phyloP scores from a whole-genome alignment of 306 rosid genomes.

The Medicago arabica region DNA sequence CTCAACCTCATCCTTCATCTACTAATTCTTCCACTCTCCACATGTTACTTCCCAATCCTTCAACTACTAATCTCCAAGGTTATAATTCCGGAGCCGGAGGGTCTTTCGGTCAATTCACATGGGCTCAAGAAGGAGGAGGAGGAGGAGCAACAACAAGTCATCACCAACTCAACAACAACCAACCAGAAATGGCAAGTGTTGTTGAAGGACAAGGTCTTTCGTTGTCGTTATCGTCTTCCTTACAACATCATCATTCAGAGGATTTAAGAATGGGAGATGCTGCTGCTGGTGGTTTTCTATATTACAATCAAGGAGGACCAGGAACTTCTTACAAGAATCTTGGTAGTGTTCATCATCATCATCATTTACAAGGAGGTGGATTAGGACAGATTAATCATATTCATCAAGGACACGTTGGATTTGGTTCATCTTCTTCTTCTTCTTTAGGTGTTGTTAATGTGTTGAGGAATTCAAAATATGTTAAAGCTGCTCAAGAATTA shows the following conservation, averaged over 20 bases:
- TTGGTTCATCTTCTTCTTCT: slow-evolving; percentile 49
- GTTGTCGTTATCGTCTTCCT: slow-evolving; percentile 61
- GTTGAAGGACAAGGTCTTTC: slow-evolving; percentile 80
- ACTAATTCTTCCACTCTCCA: slow-evolving; percentile 55
- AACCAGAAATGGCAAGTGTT: slow-evolving; percentile 47
- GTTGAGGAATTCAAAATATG: slow-evolving; percentile 75
- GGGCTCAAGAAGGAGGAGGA: slow-evolving; percentile 48
- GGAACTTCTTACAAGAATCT: slow-evolving; percentile 48
- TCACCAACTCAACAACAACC: slow-evolving; percentile 5
- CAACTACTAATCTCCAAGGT: slow-evolving; percentile 49
- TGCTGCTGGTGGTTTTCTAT: slow-evolving; percentile 46
- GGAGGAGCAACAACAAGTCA: slow-evolving; percentile 8
- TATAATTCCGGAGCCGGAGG: slow-evolving; percentile 46
- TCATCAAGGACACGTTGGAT: slow-evolving; percentile 57
- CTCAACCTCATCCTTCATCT: slow-evolving; percentile 37
- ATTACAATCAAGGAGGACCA: slow-evolving; percentile 49
- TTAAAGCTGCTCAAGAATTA: slow-evolving; percentile 76
- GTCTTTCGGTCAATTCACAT: slow-evolving; percentile 71
- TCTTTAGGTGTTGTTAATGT: slow-evolving; percentile 69
- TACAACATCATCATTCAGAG: slow-evolving; percentile 70
- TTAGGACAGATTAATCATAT: slow-evolving; percentile 38
- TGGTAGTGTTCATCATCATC: slow-evolving; percentile 35
- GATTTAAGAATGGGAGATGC: slow-evolving; percentile 64
- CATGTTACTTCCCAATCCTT: slow-evolving; percentile 71
- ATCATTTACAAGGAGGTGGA: slow-evolving; percentile 50